Base-by-base conservation (phyloP, 1,284 basidiomycete genomes). In the Ganoderma boninense region DNA sequence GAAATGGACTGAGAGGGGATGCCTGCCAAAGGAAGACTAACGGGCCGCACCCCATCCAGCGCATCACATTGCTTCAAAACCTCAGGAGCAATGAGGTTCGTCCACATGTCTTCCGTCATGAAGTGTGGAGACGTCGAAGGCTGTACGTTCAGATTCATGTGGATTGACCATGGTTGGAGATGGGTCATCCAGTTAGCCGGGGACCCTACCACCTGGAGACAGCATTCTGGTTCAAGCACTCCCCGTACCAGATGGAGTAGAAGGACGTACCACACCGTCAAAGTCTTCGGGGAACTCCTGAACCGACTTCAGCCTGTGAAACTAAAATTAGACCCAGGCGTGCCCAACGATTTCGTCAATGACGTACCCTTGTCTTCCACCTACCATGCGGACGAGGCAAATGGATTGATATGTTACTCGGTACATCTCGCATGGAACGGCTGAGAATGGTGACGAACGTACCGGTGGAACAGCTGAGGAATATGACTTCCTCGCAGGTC, bases 381-480 rank as follows among this genome's bases (percentile, higher is more conserved):
- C 77, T 78, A 64, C 38, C 26, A 59, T 38, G 54, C 35, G 13
- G 6, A 7, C 11, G 14, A 52, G 32, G 32, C 13, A 13, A 40
- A 40, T 60, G 38, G 20, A 60, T 20, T 7, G 20, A 60, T 20
- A 14, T 20, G 38, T 65, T 49, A 65, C n/a, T 26, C 32, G 29
- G 44, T 18, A 46, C 18, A 26, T 29, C 16, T 11, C n/a, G 14
- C 32, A 29, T 40, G 40, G 23, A 62, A 38, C 1, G 3, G 20
- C n/a, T 23, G 13, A 6, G 13, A 3, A 40, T n/a, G 42, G 20
- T 52, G 10, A 23, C 11, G 35, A 6, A 63, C 77, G 23, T 61
- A 75, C 80, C 80, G 11, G 74, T 77, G 4, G 80, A 81, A 64
- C 79, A 80, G 10, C 79, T 79, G 14, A 80, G 65, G 65, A 78